These are phyloP conservation scores for Kwoniella shivajii DNA, from an alignment of 1,284 basidiomycete genomes.

Conservation along the genomic window DNA sequence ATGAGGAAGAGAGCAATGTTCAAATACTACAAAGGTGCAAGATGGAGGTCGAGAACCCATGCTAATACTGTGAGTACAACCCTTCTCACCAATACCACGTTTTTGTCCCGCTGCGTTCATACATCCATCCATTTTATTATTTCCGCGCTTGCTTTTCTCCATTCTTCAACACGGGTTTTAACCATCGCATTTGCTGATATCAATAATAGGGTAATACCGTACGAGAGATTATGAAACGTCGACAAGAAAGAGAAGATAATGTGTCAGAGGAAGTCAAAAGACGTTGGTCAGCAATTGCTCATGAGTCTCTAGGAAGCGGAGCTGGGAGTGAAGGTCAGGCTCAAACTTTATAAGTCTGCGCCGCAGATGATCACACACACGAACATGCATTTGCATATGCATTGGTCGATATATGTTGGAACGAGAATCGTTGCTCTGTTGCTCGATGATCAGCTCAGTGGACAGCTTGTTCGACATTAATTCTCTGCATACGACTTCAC, in stretches of 20 bases:
- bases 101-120: not conserved
- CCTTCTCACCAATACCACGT: not conserved
- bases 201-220: constrained; percentile 44
- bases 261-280: constrained; percentile 19
- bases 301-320: constrained; percentile 2
- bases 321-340: constrained; percentile 1
- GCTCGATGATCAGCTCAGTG: too few species aligned
- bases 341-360: constrained; percentile 7
- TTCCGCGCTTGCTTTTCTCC: constrained; percentile 6
- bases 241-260: constrained; percentile 61
- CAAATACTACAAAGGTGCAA: constrained; percentile 47
- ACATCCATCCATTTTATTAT: not conserved
- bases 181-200: too few species aligned
- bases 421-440: too few species aligned
- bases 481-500: too few species aligned
- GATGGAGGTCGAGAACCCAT: constrained; percentile 47
- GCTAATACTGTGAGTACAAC: constrained; percentile 42
- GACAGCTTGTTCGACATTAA: too few species aligned
- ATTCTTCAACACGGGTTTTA: not conserved
- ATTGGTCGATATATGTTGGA: too few species aligned
- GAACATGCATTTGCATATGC: too few species aligned
- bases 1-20: constrained; percentile 37
- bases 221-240: constrained; percentile 47
- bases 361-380: not conserved
- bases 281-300: constrained; percentile 5